Base-by-base conservation (phyloP, 148 eudicot genomes). In the Vaccinium vitisidaea region DNA sequence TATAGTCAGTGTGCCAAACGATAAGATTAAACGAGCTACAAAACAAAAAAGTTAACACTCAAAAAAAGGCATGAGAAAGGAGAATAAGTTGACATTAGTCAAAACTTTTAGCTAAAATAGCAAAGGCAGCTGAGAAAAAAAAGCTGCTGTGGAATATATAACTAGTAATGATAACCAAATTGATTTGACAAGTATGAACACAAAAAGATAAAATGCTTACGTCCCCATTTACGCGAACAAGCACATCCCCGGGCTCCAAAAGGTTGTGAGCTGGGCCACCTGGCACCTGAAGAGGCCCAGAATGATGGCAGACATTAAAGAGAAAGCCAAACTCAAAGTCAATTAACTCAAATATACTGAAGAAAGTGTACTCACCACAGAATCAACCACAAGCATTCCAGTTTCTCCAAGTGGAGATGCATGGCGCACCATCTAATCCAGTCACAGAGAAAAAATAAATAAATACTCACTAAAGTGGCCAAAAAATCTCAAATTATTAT, bases 361-460 rank as follows among this genome's bases (percentile, higher is more conserved):
- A 53, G 46, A 86, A 48, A 84, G 27, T 81, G 74, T 74, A 86
- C 98, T 91, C 84, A 97, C 99, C 90, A 95, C 96, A 21, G 98
- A 97, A 90, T 97, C 99, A 83, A 97, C 95, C 76, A 97, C 93
- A 83, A 97, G 94, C 99, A 97, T 95, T 89, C 99, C 99, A 80
- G 98, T 95, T 91, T 97, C 98, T 71, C 89, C 96, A 19, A 91
- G 90, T n/a, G 94, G 94, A 79, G 98, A 94, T 86, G 98, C 93
- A 88, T 84, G 86, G 39, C 99, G 95, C 59, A 97, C 99, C 93
- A 94, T 88, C 99, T 97, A 89, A 87, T 85, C 82, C 80, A 88
- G 71, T 83, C 82, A 83, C 46, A 71, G 82, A 67, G 12, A 0
- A 43, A 43, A 43, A 43, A 43, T 27, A 27, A 27, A 27, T 27